Percentiles rank a stretch among this genome's conserved stretches.
Evolutionary conservation across 768 basidiomycete species (phyloP).

Genomic region (Brasilioporus rufonigricans): DNA sequence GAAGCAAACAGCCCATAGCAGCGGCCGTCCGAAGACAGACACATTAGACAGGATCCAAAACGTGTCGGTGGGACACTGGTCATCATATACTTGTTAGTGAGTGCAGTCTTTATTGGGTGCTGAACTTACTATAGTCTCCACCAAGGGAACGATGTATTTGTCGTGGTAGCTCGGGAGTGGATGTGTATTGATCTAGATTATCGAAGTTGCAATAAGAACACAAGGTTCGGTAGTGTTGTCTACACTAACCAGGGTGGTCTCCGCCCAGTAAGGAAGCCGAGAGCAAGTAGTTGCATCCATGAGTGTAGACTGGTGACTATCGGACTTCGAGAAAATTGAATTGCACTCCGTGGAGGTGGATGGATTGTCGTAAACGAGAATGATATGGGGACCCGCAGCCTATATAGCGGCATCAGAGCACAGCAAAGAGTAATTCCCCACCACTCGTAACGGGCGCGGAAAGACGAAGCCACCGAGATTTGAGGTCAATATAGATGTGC

Average conservation of each 20-base stretch:
- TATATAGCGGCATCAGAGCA: conserved; percentile 24
- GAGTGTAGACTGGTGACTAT: neutral
- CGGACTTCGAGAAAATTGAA: neutral
- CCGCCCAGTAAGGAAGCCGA: neutral
- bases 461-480: neutral
- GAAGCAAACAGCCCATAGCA: conserved; percentile 20
- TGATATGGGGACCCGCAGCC: neutral
- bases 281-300: conserved; percentile 9
- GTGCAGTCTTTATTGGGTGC: neutral
- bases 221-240: neutral
- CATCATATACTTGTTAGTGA: neutral
- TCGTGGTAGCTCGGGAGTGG: neutral
- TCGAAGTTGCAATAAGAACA: neutral
- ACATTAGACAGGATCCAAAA: conserved; percentile 2
- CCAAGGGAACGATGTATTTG: conserved; percentile 2
- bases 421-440: conserved; percentile 7
- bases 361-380: conserved; percentile 1
- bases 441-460: conserved; percentile 3
- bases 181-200: conserved; percentile 7
- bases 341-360: neutral
- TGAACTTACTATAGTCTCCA: conserved; percentile 1
- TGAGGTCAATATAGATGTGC: neutral
- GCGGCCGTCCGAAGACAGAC: neutral
- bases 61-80: neutral
- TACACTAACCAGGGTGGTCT: conserved; percentile 10